Evolutionary conservation across 2,329 filamentous ascomycete genomes (phyloP).

Genomic region (Verticillium albo-atrum): DNA sequence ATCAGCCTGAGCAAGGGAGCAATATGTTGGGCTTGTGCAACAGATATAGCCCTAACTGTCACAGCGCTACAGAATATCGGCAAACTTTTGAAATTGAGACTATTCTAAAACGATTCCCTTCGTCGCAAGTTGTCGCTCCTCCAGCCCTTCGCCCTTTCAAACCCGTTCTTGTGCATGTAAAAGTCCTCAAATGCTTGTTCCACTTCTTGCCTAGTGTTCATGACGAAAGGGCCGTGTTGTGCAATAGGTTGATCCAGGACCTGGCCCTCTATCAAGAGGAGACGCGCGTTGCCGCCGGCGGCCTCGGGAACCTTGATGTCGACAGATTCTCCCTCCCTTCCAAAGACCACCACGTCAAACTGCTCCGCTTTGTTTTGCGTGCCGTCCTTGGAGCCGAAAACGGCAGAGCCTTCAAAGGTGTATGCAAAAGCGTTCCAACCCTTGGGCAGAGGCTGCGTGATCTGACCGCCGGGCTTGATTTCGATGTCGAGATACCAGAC

Average conservation of each 20-base stretch:
- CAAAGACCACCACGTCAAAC: slow-evolving; percentile 87
- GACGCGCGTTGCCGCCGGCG: slow-evolving; percentile 53
- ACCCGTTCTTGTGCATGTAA: slow-evolving; percentile 68
- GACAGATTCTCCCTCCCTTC: slow-evolving; percentile 70
- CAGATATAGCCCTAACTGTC: too few species aligned
- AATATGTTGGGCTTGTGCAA: too few species aligned
- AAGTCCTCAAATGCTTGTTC: slow-evolving; percentile 74
- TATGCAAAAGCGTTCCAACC: slow-evolving; percentile 93
- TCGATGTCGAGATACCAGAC: slow-evolving; percentile 89
- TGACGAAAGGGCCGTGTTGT: slow-evolving; percentile 80
- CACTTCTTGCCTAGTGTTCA: slow-evolving; percentile 66
- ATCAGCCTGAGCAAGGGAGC: too few species aligned
- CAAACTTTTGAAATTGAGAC: too few species aligned
- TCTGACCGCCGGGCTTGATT: slow-evolving; percentile 73
- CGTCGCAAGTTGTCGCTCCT: slow-evolving; percentile 50
- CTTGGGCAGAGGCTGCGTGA: slow-evolving; percentile 69
- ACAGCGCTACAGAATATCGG: too few species aligned
- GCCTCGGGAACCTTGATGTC: slow-evolving; percentile 62
- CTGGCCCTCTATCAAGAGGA: slow-evolving; percentile 72
- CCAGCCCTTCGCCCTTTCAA: slow-evolving; percentile 75
- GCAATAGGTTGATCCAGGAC: slow-evolving; percentile 75
- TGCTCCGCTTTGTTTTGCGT: slow-evolving; percentile 52
- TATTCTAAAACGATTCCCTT: slow-evolving; percentile 30
- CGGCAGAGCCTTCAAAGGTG: slow-evolving; percentile 67
- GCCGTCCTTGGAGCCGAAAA: slow-evolving; percentile 52